A percentile compares a stretch with the other conserved stretches of the same genome.
Conservation (phyloP, 192 early-diverging fungal species). For the Coemansia sp. region DNA sequence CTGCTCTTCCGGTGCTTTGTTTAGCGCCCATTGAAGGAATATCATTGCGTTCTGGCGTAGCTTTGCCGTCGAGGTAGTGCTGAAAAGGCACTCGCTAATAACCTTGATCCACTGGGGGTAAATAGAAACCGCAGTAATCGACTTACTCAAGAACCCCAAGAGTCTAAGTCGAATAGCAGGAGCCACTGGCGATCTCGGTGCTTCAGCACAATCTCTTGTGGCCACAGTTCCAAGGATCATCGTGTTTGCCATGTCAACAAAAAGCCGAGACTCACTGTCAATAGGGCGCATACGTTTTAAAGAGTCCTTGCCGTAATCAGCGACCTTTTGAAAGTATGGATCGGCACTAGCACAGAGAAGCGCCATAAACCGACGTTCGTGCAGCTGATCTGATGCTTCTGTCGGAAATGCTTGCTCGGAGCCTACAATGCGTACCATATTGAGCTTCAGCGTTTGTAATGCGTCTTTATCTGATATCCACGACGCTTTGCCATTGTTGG, state of each 20-base stretch:
- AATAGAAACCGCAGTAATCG: constrained; percentile 65
- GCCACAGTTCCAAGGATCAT: constrained; percentile 63
- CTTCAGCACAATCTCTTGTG: constrained; percentile 8
- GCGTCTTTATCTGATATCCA: constrained; percentile 61
- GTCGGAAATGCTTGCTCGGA: constrained; percentile 51
- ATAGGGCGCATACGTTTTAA: constrained; percentile 69
- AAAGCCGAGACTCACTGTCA: constrained; percentile 66
- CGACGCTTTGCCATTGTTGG: constrained; percentile 71
- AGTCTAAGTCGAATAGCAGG: constrained; percentile 31
- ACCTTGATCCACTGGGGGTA: constrained; percentile 73
- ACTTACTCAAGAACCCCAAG: constrained; percentile 53
- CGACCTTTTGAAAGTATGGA: constrained; percentile 66
- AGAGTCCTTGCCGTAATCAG: constrained; percentile 74
- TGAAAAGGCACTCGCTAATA: constrained; percentile 80
- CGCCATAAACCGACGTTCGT: constrained; percentile 56
- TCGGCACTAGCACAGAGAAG: constrained; percentile 59
- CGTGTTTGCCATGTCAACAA: constrained; percentile 58
- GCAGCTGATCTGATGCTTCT: constrained; percentile 33
- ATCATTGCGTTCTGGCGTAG: constrained; percentile 73
- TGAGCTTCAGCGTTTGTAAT: constrained; percentile 27
- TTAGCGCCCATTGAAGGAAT: constrained; percentile 88
- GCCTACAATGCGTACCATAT: constrained; percentile 27
- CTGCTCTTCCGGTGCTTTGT: constrained; percentile 61
- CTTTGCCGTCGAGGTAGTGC: constrained; percentile 61
- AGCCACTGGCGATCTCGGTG: constrained; percentile 19